Evolutionary conservation across 1,139 yeast species (phyloP), one percentile per base, ranked within the genome.

Genomic region (Debaryomyces sp.): DNA sequence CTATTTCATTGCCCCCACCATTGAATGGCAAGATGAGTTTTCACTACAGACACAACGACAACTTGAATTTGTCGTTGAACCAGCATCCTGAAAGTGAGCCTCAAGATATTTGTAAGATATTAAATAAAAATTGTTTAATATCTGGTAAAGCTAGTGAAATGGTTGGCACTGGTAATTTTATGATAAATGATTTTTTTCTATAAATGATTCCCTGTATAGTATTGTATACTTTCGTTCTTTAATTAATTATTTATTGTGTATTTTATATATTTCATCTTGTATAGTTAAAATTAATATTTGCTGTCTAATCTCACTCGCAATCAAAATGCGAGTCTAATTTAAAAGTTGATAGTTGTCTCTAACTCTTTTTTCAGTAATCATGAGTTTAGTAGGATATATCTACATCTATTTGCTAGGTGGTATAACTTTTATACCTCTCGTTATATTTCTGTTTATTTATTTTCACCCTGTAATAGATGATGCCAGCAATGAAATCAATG

Each of bases 401-500:
- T 61, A 63, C 23, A 64, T 61, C 2, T 68, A 69, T 73, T 2
- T 89, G 1, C 45, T 88, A 4, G 97, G 97, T 5, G 97, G 97
- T 0, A 40, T 91, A 6, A 89, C 97, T 0, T 80, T 91, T 53
- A 62, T 89, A 17, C 96, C 96, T 0, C 53, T 84, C 30, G 50
- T 81, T 2, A 44, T 81, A 0, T 34, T 74, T 1, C 56, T 65
- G 0, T 56, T 79, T 44, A 59, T 77, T 49, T 73, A 66, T 48
- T 59, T 70, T 51, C 68, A 68, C 58, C 66, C 84, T 62, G 45
- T 60, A 49, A 30, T 44, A 21, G 41, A 36, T 21, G 46, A 33
- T 23, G 41, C 43, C 23, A 56, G 56, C 5, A 57, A 57, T 23
- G 61, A 58, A 21, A 56, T 52, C 24, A 56, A 57, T 23, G 61